phyloP scores from a whole-genome alignment of 257 asterid species.

The Nyctanthes arbortristis region DNA sequence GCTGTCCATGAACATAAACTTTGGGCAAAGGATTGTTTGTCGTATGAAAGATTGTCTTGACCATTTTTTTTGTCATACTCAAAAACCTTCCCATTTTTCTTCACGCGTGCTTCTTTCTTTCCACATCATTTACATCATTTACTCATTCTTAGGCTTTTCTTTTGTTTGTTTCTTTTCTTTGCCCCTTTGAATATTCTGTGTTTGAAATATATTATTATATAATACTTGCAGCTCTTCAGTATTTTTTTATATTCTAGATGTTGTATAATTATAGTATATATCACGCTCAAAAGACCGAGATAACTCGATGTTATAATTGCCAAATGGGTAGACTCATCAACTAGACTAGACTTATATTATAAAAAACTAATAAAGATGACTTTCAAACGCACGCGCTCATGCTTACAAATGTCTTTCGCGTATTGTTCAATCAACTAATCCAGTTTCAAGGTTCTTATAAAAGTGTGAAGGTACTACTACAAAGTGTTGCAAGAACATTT shows the following conservation, averaged over 20 bases:
- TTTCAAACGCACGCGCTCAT: too few relatives aligned
- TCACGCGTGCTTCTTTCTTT: conserved; percentile 9
- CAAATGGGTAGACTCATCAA: too few relatives aligned
- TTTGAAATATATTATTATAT: neutral
- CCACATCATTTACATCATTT: conserved; percentile 1
- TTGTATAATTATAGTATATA: too few relatives aligned
- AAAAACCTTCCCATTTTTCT: neutral
- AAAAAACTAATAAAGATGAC: too few relatives aligned
- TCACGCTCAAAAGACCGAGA: too few relatives aligned
- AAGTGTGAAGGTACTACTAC: too few relatives aligned
- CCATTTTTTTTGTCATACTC: neutral
- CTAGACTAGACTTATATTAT: too few relatives aligned
- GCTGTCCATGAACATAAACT: neutral
- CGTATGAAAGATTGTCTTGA: neutral
- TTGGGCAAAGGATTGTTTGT: neutral
- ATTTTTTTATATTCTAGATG: too few relatives aligned
- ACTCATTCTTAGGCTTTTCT: neutral
- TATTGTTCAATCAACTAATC: too few relatives aligned
- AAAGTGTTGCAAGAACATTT: too few relatives aligned
- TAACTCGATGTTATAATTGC: neutral
- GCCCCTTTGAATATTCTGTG: neutral
- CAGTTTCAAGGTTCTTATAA: too few relatives aligned
- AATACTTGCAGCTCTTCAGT: neutral
- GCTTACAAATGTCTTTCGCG: too few relatives aligned
- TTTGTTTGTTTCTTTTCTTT: neutral